phyloP scores from a whole-genome alignment of 176 grass and related monocot genomes.

The Bromus sterilis region DNA sequence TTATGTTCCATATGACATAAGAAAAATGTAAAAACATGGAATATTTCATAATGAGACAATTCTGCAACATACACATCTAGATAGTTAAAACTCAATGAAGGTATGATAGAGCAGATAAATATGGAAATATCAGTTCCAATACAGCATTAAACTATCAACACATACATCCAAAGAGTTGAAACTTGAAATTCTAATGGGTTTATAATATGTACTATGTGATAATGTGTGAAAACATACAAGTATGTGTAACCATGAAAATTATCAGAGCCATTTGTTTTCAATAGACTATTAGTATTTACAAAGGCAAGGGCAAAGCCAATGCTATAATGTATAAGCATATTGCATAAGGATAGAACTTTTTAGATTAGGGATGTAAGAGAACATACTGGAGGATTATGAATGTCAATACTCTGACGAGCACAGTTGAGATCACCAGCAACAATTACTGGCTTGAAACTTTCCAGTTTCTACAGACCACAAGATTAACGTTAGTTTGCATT shows the following conservation, averaged over 20 bases:
- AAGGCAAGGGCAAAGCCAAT: background rate
- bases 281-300: background rate
- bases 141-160: background rate
- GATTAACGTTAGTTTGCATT: background rate
- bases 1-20: background rate
- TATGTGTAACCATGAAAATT: background rate
- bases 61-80: background rate
- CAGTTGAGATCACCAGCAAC: constrained; percentile 79
- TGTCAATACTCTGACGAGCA: constrained; percentile 76
- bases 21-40: background rate
- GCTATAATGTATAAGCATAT: background rate
- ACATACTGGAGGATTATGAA: constrained; percentile 78
- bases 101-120: background rate
- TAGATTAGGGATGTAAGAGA: background rate
- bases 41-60: background rate
- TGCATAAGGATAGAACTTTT: background rate
- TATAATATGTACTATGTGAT: background rate
- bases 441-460: constrained; percentile 77
- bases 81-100: background rate
- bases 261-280: background rate
- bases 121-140: background rate
- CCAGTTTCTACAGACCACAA: constrained; percentile 60
- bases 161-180: background rate
- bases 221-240: background rate
- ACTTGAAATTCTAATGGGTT: background rate